Conservation (phyloP, 768 basidiomycete species). For the Suillus tomentosus region DNA sequence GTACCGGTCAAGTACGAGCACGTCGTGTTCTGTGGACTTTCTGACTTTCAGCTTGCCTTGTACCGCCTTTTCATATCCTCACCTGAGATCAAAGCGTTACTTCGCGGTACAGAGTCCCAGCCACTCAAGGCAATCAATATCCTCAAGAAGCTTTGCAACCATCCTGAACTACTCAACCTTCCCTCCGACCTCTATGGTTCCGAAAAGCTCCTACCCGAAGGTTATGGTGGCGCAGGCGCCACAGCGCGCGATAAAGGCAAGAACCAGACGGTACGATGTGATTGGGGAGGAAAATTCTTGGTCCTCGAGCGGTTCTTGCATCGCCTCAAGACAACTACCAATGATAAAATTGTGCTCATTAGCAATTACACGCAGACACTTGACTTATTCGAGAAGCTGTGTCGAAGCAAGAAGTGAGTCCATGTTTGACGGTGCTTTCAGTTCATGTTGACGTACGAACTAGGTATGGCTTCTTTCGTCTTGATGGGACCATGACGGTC, state of each 20-base stretch:
- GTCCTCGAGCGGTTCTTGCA: conserved; percentile 92
- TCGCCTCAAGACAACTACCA: conserved; percentile 76
- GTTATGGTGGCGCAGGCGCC: conserved; percentile 59
- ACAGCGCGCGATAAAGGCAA: conserved; percentile 44
- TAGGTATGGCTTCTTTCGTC: conserved; percentile 87
- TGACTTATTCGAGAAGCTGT: conserved; percentile 89
- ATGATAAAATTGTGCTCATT: conserved; percentile 95
- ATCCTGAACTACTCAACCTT: conserved; percentile 86
- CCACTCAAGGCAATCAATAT: conserved; percentile 96
- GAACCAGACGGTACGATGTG: conserved; percentile 62
- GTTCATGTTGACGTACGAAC: conserved; percentile 2
- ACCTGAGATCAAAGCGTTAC: conserved; percentile 86
- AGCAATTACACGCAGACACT: conserved; percentile 97
- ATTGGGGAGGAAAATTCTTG: conserved; percentile 90
- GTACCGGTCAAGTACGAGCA: conserved; percentile 99
- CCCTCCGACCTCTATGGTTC: conserved; percentile 84
- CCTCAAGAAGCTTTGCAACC: conserved; percentile 94
- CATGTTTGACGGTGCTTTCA: neutral
- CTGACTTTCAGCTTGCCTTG: conserved; percentile 79
- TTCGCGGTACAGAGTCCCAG: conserved; percentile 86
- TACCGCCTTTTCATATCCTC: conserved; percentile 92
- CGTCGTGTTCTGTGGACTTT: conserved; percentile 89
- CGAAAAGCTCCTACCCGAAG: conserved; percentile 79
- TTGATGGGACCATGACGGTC: conserved; percentile 95
- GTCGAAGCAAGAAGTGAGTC: conserved; percentile 78